Evolutionary conservation across 1,139 yeast genomes (phyloP), one percentile per base, ranked within the genome.

Genomic region (Hyphopichia burtonii): DNA sequence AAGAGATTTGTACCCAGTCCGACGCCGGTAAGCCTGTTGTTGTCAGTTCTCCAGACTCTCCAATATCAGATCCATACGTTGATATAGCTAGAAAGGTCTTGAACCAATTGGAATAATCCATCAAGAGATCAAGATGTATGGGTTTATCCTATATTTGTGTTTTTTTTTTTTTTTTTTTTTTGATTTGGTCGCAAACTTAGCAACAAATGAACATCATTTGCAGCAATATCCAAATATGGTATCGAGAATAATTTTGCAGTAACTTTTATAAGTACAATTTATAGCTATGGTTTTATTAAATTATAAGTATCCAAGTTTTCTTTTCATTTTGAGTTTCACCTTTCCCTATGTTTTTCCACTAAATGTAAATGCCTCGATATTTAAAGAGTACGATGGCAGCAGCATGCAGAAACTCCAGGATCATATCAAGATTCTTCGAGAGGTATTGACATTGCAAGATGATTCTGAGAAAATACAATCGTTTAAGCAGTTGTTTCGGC

Each of bases 1-100:
- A 75, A 38, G 71, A 72, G n/a, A 82, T 88, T 8, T 80, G 90
- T 54, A 42, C 58, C 8, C 76, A 76, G 41, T 75, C 89, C 2
- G 93, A 87, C 55, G 53, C 55, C 31, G 93, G 94, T 0, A 71
- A 68, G 48, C 94, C 95, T 0, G 68, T 83, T 1, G 82, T 82
- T 0, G 65, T 83, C 1, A 54, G 73, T 2, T 63, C 72, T 10
- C 73, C 77, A 0, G 68, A 71, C 1, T 58, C 70, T 0, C 45
- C 52, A 0, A 41, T 72, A 7, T 51, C 78, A 1, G 41, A 56
- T 31, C 68, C 73, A 0, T 82, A 80, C 52, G 46, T 66, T 22
- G 65, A 66, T 0, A 66, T 80, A n/a, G 85, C 85, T 0, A 39
- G 50, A 28, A 57, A 48, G 12, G 57, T 66, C 1, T 36, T 54